A percentile compares a stretch with the other conserved stretches of the same genome.
Evolutionary conservation across 495 filamentous ascomycete species (phyloP).

Genomic region (Patellaria atrata): DNA sequence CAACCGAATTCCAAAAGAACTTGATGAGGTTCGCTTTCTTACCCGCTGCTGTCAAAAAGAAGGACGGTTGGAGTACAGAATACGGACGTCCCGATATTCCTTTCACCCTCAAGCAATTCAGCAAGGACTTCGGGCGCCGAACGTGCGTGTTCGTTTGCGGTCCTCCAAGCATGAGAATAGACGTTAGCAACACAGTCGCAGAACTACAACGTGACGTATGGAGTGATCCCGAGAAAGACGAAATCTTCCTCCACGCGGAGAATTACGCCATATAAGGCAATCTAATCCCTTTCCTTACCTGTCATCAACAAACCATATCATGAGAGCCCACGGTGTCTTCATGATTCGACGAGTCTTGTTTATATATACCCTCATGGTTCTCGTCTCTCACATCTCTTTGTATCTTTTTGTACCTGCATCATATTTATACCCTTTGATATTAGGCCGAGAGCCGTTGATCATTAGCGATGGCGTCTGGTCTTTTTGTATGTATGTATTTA

Average conservation of each 20-base stretch:
- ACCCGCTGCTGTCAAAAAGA: conserved; percentile 44
- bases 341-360: no score
- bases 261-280: conserved; percentile 63
- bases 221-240: conserved; percentile 60
- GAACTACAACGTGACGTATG: conserved; percentile 69
- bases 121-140: conserved; percentile 61
- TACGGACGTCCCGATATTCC: conserved; percentile 84
- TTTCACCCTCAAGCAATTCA: conserved; percentile 68
- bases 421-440: no score
- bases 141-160: conserved; percentile 93
- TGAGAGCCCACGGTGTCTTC: no score
- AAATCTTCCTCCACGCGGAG: conserved; percentile 90
- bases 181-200: conserved; percentile 72
- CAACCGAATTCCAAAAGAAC: conserved; percentile 65
- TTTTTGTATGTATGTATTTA: no score
- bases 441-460: no score
- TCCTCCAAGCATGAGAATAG: conserved; percentile 70
- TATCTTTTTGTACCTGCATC: no score
- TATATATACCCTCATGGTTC: no score
- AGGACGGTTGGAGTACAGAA: conserved; percentile 77
- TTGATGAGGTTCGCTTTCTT: conserved; percentile 79
- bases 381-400: no score
- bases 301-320: no score
- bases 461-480: no score
- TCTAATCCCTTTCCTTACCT: no score